Evolutionary conservation across 148 eudicot genomes (phyloP), one percentile per base, ranked within the genome.

Genomic region (Nyssa sinensis): DNA sequence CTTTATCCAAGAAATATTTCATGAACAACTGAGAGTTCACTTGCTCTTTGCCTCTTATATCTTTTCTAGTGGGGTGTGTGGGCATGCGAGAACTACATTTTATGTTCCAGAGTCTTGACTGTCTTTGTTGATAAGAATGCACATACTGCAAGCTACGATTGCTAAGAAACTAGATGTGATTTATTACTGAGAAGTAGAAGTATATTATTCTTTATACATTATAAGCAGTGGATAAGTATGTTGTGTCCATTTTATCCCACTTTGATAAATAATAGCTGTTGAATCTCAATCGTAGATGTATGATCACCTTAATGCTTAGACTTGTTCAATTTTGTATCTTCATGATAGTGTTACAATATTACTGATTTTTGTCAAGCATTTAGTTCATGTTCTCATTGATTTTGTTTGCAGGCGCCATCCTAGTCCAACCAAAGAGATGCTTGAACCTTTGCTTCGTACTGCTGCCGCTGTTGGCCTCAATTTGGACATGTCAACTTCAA

Each of bases 401-500:
- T 80, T 39, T 83, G 37, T 73, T 74, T 79, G 74, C 85, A 95
- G 98, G 83, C 98, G 98, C 55, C 98, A 95, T 81, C 98, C 98
- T 58, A 89, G 79, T 84, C 98, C 98, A 74, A 92, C 97, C n/a
- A 88, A 85, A 75, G 98, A 92, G 79, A 95, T 95, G 98, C 92
- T 95, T 71, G 97, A 95, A 75, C 98, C 98, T 71, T 83, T 95
- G 80, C 76, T 92, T 39, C 96, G 91, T 62, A 95, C 96, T 11
- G 96, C 98, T 78, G 91, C 91, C 66, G 89, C 98, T 64, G 82
- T 90, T 83, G 98, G 98, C 67, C 87, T 95, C 32, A 80, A 79
- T 74, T 83, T 92, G 82, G 98, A 95, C 73, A 83, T 92, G 79
- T 86, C 98, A 59, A 87, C 97, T 44, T 92, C 98, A 64, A 95